Conservation (phyloP, 176 grass and related monocot species). For the Lolium multiflorum region DNA sequence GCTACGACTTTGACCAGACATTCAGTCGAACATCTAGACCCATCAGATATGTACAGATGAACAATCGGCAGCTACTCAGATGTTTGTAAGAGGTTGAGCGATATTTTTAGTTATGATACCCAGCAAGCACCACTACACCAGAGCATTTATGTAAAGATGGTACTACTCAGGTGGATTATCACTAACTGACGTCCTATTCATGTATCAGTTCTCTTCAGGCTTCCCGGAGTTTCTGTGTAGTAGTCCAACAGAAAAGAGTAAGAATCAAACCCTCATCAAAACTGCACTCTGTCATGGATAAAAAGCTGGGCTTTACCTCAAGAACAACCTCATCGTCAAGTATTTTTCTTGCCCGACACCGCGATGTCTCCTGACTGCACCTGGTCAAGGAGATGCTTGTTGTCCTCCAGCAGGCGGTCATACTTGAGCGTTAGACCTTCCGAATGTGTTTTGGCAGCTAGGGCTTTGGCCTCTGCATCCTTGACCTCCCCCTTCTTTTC, state of each 20-base stretch:
- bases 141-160: conserved; percentile 2
- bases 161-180: conserved; percentile 27
- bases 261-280: neutral
- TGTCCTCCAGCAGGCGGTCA: conserved; percentile 63
- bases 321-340: neutral
- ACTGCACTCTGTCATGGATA: neutral
- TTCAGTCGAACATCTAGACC: neutral
- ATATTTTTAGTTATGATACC: neutral
- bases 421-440: conserved; percentile 58
- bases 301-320: conserved; percentile 15
- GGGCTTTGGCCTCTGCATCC: conserved; percentile 41
- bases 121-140: neutral
- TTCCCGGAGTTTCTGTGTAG: neutral
- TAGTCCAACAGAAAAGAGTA: conserved; percentile 5
- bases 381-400: conserved; percentile 61
- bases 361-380: conserved; percentile 25
- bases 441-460: conserved; percentile 53
- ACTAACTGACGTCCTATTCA: conserved; percentile 8
- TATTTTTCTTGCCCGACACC: conserved; percentile 50
- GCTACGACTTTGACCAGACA: neutral
- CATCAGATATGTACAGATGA: conserved; percentile 34
- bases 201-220: neutral
- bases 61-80: neutral
- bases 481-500: conserved; percentile 48
- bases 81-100: neutral